phyloP scores from a whole-genome alignment of 2,329 filamentous ascomycete genomes.

The Mollisiaceae sp. region DNA sequence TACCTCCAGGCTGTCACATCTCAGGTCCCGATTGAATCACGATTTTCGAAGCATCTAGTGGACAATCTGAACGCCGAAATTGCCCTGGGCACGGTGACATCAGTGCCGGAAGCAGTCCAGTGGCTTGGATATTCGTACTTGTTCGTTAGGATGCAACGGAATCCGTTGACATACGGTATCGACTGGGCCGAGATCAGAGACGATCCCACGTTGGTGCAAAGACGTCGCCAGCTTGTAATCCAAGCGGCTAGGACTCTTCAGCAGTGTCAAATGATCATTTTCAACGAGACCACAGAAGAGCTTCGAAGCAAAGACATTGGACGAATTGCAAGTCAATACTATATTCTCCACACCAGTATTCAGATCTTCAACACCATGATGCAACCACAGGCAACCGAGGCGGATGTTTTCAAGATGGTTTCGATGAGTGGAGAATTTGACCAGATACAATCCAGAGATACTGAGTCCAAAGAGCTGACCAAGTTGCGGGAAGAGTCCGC shows the following conservation, averaged over 20 bases:
- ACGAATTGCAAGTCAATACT: constrained; percentile 95
- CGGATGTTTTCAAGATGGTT: constrained; percentile 94
- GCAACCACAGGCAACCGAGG: constrained; percentile 82
- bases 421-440: constrained; percentile 98
- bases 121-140: constrained; percentile 99
- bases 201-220: constrained; percentile 85
- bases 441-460: constrained; percentile 92
- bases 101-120: constrained; percentile 88
- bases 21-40: constrained; percentile 96
- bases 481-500: constrained; percentile 70
- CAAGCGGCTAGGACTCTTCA: constrained; percentile 87
- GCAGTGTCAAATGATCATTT: constrained; percentile 98
- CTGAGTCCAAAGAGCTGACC: constrained; percentile 84
- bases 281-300: constrained; percentile 93
- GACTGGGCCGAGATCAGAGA: constrained; percentile 88
- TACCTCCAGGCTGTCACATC: constrained; percentile 93
- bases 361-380: constrained; percentile 98
- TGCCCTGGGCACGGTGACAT: constrained; percentile 90
- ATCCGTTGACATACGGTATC: constrained; percentile 90
- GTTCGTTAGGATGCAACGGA: constrained; percentile 94
- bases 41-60: constrained; percentile 89
- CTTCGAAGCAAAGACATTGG: constrained; percentile 93
- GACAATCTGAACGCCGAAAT: constrained; percentile 98
- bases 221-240: constrained; percentile 83
- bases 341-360: constrained; percentile 90